Evolutionary conservation across 73 alveolate genomes (phyloP).

Genomic region (Uronychia binucleata): DNA sequence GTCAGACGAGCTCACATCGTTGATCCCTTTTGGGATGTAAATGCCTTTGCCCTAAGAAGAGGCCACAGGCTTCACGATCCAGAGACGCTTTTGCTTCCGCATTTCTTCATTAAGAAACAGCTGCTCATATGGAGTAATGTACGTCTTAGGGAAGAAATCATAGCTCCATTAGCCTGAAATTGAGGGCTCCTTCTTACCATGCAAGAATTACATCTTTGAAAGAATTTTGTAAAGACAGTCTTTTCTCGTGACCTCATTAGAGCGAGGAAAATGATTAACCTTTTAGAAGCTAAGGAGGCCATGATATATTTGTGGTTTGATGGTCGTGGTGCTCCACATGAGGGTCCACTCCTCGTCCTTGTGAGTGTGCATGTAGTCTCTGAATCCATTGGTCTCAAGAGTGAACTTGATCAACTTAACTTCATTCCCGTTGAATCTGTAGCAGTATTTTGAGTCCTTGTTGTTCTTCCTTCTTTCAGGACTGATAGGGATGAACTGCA

Average conservation of each 20-base stretch:
- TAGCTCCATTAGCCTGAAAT: conserved; percentile 10
- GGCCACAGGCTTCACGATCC: conserved; percentile 88
- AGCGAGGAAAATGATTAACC: conserved; percentile 78
- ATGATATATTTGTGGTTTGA: conserved; percentile 26
- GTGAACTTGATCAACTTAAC: conserved; percentile 14
- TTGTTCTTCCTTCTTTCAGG: neutral
- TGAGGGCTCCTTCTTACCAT: conserved; percentile 32
- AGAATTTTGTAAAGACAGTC: conserved; percentile 61
- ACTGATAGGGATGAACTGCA: neutral
- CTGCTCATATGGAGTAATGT: conserved; percentile 69
- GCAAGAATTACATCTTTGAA: conserved; percentile 63
- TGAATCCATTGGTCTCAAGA: conserved; percentile 15
- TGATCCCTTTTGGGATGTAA: conserved; percentile 64
- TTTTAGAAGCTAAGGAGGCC: conserved; percentile 13
- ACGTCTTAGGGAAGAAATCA: conserved; percentile 79
- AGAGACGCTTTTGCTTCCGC: conserved; percentile 34
- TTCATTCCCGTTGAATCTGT: conserved; percentile 21
- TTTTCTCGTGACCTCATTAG: conserved; percentile 79
- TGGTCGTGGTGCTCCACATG: conserved; percentile 28
- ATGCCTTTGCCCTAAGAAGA: conserved; percentile 85
- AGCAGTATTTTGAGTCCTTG: neutral
- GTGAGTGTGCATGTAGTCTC: neutral
- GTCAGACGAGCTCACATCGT: conserved; percentile 33
- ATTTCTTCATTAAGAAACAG: conserved; percentile 46
- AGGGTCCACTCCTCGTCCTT: neutral